Evolutionary conservation across 139 green algal genomes (phyloP).

Genomic region (Micromonas commoda): DNA sequence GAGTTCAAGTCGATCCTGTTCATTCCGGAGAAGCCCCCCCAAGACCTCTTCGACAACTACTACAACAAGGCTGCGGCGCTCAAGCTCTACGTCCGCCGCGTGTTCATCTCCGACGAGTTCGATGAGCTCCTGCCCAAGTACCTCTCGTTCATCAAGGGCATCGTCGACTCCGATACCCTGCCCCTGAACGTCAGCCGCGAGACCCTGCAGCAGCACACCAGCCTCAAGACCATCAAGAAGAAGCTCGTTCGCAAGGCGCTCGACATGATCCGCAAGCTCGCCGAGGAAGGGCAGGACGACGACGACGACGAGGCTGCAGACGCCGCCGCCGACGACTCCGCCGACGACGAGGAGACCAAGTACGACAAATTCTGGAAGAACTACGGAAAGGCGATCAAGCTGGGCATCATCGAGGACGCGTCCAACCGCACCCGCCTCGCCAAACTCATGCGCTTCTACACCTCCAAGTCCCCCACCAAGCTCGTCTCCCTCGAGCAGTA

Average conservation of each 20-base stretch:
- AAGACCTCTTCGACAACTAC: slow-evolving; percentile 84
- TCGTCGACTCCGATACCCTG: slow-evolving; percentile 96
- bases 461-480: slow-evolving; percentile 60
- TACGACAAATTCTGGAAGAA: slow-evolving; percentile 86
- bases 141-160: slow-evolving; percentile 61
- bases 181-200: slow-evolving; percentile 88
- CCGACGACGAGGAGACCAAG: slow-evolving; percentile 40
- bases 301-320: slow-evolving; percentile 29
- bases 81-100: slow-evolving; percentile 90
- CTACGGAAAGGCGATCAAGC: slow-evolving; percentile 87
- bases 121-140: slow-evolving; percentile 88
- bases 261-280: slow-evolving; percentile 87
- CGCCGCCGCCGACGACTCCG: slow-evolving; percentile 2
- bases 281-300: slow-evolving; percentile 62
- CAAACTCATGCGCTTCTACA: slow-evolving; percentile 74
- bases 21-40: slow-evolving; percentile 64
- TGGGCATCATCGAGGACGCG: slow-evolving; percentile 94
- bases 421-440: slow-evolving; percentile 72
- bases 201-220: slow-evolving; percentile 82
- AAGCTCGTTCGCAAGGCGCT: slow-evolving; percentile 88
- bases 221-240: slow-evolving; percentile 98
- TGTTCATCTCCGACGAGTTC: slow-evolving; percentile 91
- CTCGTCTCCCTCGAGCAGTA: slow-evolving; percentile 81
- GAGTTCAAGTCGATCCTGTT: slow-evolving; percentile 96
- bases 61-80: slow-evolving; percentile 64